Evolutionary conservation across 495 filamentous ascomycete species (phyloP), one percentile per base, ranked within the genome.

Genomic region (Ascodesmis nigricans): DNA sequence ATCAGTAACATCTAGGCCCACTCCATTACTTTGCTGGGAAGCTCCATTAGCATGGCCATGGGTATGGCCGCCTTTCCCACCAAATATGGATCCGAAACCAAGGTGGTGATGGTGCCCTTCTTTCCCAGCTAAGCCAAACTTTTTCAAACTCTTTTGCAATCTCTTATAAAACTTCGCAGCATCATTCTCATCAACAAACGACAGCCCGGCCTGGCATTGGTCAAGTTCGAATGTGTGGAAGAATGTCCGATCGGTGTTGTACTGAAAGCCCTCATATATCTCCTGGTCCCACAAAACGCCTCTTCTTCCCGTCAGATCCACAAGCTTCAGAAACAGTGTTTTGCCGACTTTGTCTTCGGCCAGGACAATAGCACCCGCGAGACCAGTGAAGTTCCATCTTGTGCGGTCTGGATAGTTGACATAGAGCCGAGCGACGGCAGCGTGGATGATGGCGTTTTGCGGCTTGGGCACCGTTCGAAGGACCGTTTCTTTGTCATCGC

Each of bases 271-370:
- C 34, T 97, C 82, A 53, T 83, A 95, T 44, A 95, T 75, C 54
- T 97, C 87, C 58, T 93, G 82, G 51, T 97, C 87, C 87, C 87
- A 97, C 45, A 97, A 74, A 17, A 97, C 90, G 31, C 90, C 23
- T 29, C 22, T 34, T 69, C 80, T 43, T 59, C 91, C 83, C 53
- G 78, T 91, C 36, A 97, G 68, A 57, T 97, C 87, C 31, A 97
- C 87, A 54, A 97, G 59, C 58, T 97, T 97, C 40, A 97, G 58
- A 78, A 87, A 97, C 55, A 79, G 87, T 2, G 90, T 92, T 50
- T 90, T 75, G 36, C 87, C 87, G 13, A 95, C 81, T 20, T 84
- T 52, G 52, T 97, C 87, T 54, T 97, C 83, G 33, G 81, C 78
- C 36, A 97, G 65, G 13, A 95, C 87, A n/a, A 67, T 67, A 29